These are phyloP conservation scores for Irpex sp. DNA, from an alignment of 1,284 basidiomycete species.

Conservation along the genomic window DNA sequence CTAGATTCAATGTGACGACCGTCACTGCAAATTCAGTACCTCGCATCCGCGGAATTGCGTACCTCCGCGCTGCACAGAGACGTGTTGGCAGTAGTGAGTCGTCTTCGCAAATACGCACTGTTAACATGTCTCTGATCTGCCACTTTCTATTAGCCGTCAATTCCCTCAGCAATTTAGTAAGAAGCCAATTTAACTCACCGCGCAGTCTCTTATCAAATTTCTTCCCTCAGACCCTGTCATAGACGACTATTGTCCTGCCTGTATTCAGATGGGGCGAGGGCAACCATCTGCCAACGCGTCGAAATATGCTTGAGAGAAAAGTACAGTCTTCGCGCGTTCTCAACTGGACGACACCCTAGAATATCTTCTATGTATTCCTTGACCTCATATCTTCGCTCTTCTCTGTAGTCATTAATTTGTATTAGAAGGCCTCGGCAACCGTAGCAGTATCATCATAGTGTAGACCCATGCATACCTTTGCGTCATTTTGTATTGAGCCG, in stretches of 20 bases:
- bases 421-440: not conserved
- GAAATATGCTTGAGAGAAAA: slow-evolving; percentile 13
- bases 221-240: slow-evolving; percentile 37
- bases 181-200: slow-evolving; percentile 18
- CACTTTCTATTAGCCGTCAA: slow-evolving; percentile 46
- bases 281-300: slow-evolving; percentile 16
- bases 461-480: slow-evolving; percentile 9
- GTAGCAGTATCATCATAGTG: slow-evolving; percentile 1
- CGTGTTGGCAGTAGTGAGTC: slow-evolving; percentile 79
- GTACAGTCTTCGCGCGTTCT: not conserved
- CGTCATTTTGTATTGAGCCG: slow-evolving; percentile 15
- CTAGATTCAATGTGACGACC: slow-evolving; percentile 57
- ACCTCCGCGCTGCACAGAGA: slow-evolving; percentile 49
- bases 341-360: not conserved
- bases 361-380: slow-evolving; percentile 1
- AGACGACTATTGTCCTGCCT: slow-evolving; percentile 39
- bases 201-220: slow-evolving; percentile 12
- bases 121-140: slow-evolving; percentile 11
- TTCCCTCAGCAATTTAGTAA: slow-evolving; percentile 64
- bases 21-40: slow-evolving; percentile 67
- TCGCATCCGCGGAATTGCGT: slow-evolving; percentile 58
- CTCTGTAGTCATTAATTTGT: slow-evolving; percentile 1
- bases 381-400: not conserved
- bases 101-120: not conserved
- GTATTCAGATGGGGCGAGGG: slow-evolving; percentile 24